Evolutionary conservation across 768 basidiomycete genomes (phyloP).

Genomic region (Auricularia sp.): DNA sequence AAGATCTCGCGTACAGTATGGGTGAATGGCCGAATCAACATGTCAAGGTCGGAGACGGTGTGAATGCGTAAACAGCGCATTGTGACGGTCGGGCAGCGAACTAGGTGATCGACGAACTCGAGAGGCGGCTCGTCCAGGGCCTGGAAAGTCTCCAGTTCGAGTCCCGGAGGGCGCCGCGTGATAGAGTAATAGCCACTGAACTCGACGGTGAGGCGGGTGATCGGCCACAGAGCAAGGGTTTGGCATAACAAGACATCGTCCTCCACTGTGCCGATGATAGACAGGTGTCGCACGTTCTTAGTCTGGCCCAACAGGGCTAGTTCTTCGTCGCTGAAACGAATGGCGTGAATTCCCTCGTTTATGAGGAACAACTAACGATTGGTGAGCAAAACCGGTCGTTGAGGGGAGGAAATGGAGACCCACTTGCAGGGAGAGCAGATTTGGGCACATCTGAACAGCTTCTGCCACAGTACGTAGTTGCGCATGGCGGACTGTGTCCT

Average conservation of each 20-base stretch:
- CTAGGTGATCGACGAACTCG: not conserved
- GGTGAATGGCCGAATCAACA: conserved; percentile 1
- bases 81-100: not conserved
- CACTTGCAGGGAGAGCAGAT: not conserved
- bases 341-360: not conserved
- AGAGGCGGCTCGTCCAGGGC: not conserved
- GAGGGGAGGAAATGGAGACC: not conserved
- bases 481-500: not conserved
- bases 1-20: not conserved
- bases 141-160: not conserved
- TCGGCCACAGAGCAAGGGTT: not conserved
- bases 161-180: not conserved
- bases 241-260: not conserved
- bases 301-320: not conserved
- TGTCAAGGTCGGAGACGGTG: conserved; percentile 2
- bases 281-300: not conserved
- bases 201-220: not conserved
- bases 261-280: not conserved
- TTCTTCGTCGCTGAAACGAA: not conserved
- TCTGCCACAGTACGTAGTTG: not conserved
- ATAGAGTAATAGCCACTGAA: not conserved
- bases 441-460: not conserved
- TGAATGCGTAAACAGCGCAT: not conserved
- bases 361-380: not conserved
- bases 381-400: not conserved